Evolutionary conservation across 2,329 filamentous ascomycete genomes (phyloP), one percentile per base, ranked within the genome.

Genomic region (Plectosphaerella plurivora): DNA sequence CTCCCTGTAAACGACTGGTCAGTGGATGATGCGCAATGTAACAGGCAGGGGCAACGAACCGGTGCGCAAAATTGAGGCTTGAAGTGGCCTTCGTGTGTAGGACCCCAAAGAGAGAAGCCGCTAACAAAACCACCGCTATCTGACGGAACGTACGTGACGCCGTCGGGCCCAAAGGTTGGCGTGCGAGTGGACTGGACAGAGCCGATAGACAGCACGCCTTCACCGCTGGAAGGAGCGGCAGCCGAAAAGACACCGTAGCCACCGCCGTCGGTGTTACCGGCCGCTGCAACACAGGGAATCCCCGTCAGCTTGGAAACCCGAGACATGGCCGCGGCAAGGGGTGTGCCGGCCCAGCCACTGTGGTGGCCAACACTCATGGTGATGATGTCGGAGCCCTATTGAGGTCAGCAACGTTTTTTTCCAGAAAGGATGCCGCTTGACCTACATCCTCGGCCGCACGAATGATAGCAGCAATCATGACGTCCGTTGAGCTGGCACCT

Each of bases 301-400:
- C 60, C 60, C 16, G 49, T 37, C 8, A 4, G 28, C 35, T 60
- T 50, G 11, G 47, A 39, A 14, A 59, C 54, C 24, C 76, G 71
- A 15, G 74, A 73, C 10, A 78, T 74, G 2, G 71, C 73, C 1
- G 73, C 71, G 4, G 76, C 70, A 74, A 73, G 78, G 0, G 77
- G 71, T 8, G 78, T 73, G 55, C 79, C 74, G 3, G 71, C 67
- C 77, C 77, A 83, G 8, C 79, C 79, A 0, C 68, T 72, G 0
- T 70, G 18, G 8, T 12, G 10, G 33, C 46, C 33, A 28, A 48
- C 28, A 8, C 28, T 36, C 11, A 36, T 36, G n/a, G 62, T 65
- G 51, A 70, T 68, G 49, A 69, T 62, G 22, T 69, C 61, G 41
- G 59, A 61, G 12, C 68, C 69, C 28, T 33, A 8, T 33, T 33